These are phyloP conservation scores for Magnaporthiopsis incrustans DNA, from an alignment of 2,329 filamentous ascomycete species.

Conservation along the genomic window DNA sequence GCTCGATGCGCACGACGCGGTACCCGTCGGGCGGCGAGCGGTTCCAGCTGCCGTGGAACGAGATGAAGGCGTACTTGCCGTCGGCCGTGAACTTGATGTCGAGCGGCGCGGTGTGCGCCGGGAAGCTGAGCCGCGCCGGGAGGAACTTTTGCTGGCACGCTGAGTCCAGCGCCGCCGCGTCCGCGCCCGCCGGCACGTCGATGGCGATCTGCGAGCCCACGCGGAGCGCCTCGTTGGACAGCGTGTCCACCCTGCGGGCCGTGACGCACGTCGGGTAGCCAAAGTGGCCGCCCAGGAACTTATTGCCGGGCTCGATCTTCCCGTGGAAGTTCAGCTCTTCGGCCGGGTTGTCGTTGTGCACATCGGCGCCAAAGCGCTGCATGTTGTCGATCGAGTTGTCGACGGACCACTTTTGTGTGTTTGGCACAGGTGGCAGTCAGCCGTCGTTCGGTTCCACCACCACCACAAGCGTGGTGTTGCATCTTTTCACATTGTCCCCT, in stretches of 20 bases:
- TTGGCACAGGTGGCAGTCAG: not conserved
- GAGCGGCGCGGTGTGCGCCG: slow-evolving; percentile 55
- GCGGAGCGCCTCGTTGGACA: slow-evolving; percentile 20
- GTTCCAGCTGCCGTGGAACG: slow-evolving; percentile 56
- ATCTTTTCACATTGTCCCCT: not conserved
- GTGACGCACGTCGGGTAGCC: slow-evolving; percentile 58
- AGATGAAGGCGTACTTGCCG: slow-evolving; percentile 48
- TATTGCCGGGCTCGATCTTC: slow-evolving; percentile 18
- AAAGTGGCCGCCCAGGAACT: slow-evolving; percentile 38
- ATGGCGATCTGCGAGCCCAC: slow-evolving; percentile 28
- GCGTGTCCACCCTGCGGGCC: slow-evolving; percentile 41
- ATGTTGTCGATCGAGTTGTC: slow-evolving; percentile 58
- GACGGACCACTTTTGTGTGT: slow-evolving; percentile 34
- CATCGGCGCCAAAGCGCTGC: slow-evolving; percentile 39
- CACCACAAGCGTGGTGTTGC: not conserved
- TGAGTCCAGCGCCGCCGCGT: slow-evolving; percentile 19
- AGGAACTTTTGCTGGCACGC: slow-evolving; percentile 20
- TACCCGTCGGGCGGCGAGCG: slow-evolving; percentile 28
- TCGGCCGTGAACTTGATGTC: slow-evolving; percentile 53
- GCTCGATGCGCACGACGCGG: slow-evolving; percentile 28
- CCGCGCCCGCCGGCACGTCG: slow-evolving; percentile 15
- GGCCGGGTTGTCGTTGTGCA: slow-evolving; percentile 54
- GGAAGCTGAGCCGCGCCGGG: slow-evolving; percentile 37
- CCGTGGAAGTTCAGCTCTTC: slow-evolving; percentile 61
- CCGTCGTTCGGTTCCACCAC: not conserved